These are phyloP conservation scores for Phlebopus sp. DNA, from an alignment of 1,284 basidiomycete species.

Conservation along the genomic window DNA sequence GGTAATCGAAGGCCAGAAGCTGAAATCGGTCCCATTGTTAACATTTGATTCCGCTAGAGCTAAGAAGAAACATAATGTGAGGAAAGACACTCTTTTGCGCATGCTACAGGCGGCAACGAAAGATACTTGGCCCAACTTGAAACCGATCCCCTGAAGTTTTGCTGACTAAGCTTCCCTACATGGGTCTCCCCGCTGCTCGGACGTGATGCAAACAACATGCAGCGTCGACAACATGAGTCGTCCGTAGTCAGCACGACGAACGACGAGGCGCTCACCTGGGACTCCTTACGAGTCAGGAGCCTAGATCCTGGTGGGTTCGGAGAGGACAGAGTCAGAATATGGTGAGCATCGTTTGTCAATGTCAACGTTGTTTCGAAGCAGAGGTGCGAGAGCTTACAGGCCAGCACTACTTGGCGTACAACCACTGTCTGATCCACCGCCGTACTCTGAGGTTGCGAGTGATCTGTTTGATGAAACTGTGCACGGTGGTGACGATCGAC, in stretches of 20 bases:
- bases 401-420: conserved; percentile 21
- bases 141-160: too few relatives aligned
- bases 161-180: too few relatives aligned
- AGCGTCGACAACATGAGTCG: conserved; percentile 10
- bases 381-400: conserved; percentile 22
- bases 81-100: neutral
- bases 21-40: neutral
- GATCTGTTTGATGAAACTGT: conserved; percentile 5
- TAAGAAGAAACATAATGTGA: conserved; percentile 14
- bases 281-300: conserved; percentile 45
- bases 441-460: conserved; percentile 29
- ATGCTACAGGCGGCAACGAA: too few relatives aligned
- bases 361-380: neutral
- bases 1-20: neutral
- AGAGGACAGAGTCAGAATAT: conserved; percentile 49
- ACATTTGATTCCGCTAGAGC: conserved; percentile 3
- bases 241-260: conserved; percentile 21
- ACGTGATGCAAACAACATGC: neutral
- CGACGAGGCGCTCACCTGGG: conserved; percentile 45
- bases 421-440: conserved; percentile 20
- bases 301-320: conserved; percentile 64
- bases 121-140: too few relatives aligned
- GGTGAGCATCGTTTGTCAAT: conserved; percentile 40
- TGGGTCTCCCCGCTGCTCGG: too few relatives aligned
- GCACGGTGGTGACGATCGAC: conserved; percentile 9